A percentile compares a stretch with the other conserved stretches of the same genome.
phyloP scores from a whole-genome alignment of 73 alveolate genomes.

The Uronychia setigera region DNA sequence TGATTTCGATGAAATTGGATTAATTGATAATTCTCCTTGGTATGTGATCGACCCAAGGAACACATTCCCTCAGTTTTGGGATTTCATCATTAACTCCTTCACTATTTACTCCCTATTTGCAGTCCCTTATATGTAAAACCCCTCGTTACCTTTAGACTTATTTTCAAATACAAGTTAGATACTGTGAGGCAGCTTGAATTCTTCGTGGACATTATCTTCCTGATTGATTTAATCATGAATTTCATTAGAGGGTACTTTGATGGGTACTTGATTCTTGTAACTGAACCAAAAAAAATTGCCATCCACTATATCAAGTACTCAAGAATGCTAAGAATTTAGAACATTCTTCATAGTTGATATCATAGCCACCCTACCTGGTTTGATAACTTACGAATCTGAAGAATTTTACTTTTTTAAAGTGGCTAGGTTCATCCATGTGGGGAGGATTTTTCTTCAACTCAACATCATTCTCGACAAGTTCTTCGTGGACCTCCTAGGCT shows the following conservation, averaged over 20 bases:
- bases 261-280: background rate
- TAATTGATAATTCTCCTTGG: slow-evolving; percentile 16
- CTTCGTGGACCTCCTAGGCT: slow-evolving; percentile 5
- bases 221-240: slow-evolving; percentile 25
- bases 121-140: slow-evolving; percentile 37
- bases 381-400: slow-evolving; percentile 7
- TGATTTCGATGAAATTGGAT: slow-evolving; percentile 7
- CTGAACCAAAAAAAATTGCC: background rate
- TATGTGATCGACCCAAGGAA: slow-evolving; percentile 26
- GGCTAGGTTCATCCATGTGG: slow-evolving; percentile 18
- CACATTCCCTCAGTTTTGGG: slow-evolving; percentile 37
- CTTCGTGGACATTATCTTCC: slow-evolving; percentile 19
- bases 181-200: slow-evolving; percentile 24
- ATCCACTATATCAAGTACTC: background rate
- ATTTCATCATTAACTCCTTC: slow-evolving; percentile 22
- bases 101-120: slow-evolving; percentile 38
- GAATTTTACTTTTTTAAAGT: slow-evolving; percentile 1
- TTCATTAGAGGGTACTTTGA: slow-evolving; percentile 21
- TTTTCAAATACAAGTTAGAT: background rate
- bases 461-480: slow-evolving; percentile 27
- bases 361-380: slow-evolving; percentile 35
- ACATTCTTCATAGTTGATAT: slow-evolving; percentile 42
- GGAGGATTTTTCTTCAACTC: slow-evolving; percentile 19
- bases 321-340: background rate
- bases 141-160: slow-evolving; percentile 4